Percentiles rank a stretch among this genome's conserved stretches.
phyloP scores from a whole-genome alignment of 345 rosid genomes.

The Dipteronia sinensis region DNA sequence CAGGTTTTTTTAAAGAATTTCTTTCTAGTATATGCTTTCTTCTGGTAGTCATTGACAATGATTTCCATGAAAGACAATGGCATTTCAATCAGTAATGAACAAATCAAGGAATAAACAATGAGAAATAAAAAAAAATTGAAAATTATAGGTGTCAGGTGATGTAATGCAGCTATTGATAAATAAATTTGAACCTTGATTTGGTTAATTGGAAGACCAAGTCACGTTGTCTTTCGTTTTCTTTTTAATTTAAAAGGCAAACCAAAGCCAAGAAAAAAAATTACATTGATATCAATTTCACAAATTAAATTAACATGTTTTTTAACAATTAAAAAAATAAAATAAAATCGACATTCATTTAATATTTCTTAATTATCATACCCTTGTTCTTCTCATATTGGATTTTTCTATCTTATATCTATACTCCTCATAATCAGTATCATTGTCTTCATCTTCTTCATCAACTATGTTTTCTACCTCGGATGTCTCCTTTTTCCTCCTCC shows the following conservation, averaged over 20 bases:
- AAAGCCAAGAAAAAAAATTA: neutral
- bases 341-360: conserved; percentile 15
- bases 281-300: neutral
- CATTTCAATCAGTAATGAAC: neutral
- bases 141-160: neutral
- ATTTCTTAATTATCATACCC: neutral
- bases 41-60: neutral
- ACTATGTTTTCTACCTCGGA: conserved; percentile 9
- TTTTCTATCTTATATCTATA: conserved; percentile 19
- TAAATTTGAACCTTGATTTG: no score
- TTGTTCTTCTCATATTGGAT: neutral
- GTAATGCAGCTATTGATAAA: no score
- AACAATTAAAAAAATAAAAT: conserved; percentile 1
- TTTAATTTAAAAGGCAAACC: neutral
- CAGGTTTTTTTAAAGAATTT: no score
- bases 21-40: neutral
- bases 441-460: conserved; percentile 20
- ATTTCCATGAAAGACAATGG: neutral
- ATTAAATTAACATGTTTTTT: neutral
- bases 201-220: neutral
- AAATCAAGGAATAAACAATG: neutral
- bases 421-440: conserved; percentile 23
- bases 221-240: neutral
- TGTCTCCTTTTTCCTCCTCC: conserved; percentile 34
- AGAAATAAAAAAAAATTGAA: neutral